phyloP scores from a whole-genome alignment of 2,329 filamentous ascomycete genomes.

The Ophiostoma sp. region DNA sequence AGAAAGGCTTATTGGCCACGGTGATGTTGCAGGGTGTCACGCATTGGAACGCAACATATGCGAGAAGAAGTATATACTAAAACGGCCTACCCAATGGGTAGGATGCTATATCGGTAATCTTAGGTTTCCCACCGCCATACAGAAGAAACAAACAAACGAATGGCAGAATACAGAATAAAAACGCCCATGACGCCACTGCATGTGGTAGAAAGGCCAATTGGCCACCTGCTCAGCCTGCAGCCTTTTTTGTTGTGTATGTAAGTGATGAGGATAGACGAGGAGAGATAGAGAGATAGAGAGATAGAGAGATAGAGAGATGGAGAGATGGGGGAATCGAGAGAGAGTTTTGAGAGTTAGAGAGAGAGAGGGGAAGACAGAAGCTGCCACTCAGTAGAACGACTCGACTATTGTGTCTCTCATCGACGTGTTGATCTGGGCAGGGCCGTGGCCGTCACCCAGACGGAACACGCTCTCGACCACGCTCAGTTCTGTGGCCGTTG shows the following conservation, averaged over 20 bases:
- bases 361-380: not conserved
- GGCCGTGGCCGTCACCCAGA: constrained; percentile 77
- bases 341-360: not conserved
- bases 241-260: constrained; percentile 9
- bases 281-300: not conserved
- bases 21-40: too few species aligned
- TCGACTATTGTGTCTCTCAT: constrained; percentile 99
- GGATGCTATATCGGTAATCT: constrained; percentile 13
- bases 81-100: not conserved
- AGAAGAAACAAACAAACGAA: constrained; percentile 6
- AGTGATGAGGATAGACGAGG: not conserved
- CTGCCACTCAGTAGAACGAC: constrained; percentile 75
- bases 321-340: not conserved
- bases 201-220: not conserved
- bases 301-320: not conserved
- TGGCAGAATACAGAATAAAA: constrained; percentile 16
- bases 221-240: not conserved
- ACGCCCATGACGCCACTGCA: constrained; percentile 21
- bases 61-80: too few species aligned
- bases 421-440: constrained; percentile 70
- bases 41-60: too few species aligned
- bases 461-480: constrained; percentile 96
- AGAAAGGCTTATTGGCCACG: too few species aligned
- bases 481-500: constrained; percentile 93
- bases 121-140: not conserved